Evolutionary conservation across 2,329 filamentous ascomycete species (phyloP), one percentile per base, ranked within the genome.

Genomic region (Passalora sequoiae): DNA sequence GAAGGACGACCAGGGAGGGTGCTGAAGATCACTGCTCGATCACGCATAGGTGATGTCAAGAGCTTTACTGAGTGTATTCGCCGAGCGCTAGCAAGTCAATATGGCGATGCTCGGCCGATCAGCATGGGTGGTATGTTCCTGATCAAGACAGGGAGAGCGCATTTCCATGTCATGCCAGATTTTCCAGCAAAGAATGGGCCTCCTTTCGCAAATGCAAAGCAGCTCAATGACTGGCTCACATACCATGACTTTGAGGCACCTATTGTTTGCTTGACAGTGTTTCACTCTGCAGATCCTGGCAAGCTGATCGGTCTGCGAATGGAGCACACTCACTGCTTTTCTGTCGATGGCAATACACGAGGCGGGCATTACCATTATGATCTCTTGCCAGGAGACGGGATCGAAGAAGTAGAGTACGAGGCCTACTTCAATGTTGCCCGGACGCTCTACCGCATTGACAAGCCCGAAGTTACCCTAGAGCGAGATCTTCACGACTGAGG

Each of bases 341-440:
- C 56, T 3, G 45, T 40, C 4, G 51, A 55, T 21, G 58, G 58
- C 2, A 49, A 41, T 25, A 47, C 55, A 20, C 46, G 46, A 10
- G 59, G 59, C 3, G 59, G 59, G 6, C 59, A 61, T 49, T 60
- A 61, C 35, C 59, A 61, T 41, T 50, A 55, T n/a, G 58, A 60
- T 50, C 28, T 53, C 15, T 40, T 38, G 15, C 43, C 33, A 5
- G 50, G 38, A n/a, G 48, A 53, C 3, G 55, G 42, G 1, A 47
- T 31, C 2, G 55, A 57, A 30, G 55, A 59, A 21, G 44, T 61
- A 1, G 59, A 60, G 44, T 61, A 61, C 36, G 59, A 60, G 43
- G 59, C 50, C 3, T 61, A 61, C 36, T 60, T 61, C 37, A 60
- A 61, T 40, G 52, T 50, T 10, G 59, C 57, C 8, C 59, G 58